Base-by-base conservation (phyloP, 768 basidiomycete species). In the Termitomyces sp. region DNA sequence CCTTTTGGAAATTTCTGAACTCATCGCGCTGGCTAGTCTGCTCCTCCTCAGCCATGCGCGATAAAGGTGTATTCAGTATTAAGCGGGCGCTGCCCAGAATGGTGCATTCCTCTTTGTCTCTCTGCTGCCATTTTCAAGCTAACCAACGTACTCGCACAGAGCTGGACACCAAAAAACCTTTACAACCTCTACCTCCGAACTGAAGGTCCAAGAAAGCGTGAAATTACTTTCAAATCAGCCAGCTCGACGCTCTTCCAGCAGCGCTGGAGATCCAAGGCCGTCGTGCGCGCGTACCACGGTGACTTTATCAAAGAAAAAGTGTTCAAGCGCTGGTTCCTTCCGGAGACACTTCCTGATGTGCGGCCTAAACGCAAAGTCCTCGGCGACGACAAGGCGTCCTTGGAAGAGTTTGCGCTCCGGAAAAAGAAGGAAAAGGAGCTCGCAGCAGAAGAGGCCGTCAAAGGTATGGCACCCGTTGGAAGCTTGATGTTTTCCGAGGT, bases 261-360 rank as follows among this genome's bases (percentile, higher is more conserved):
- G 65, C 88, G 94, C 41, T 98, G 94, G 92, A 77, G 75, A 20
- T 84, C 92, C 13, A 97, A 96, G 72, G 80, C 86, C 4, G 84
- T 93, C 58, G 81, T 93, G 33, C 86, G 95, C 56, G 95, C 86
- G 4, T 98, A 98, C 79, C 97, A 98, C 68, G 94, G 95, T 24
- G 95, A 97, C 79, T 88, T 83, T 68, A 94, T 98, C 60, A 86
- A 86, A 54, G 93, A 96, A 76, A 89, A 87, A 66, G 87, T 87
- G 38, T 98, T 98, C 82, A 94, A 94, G 69, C 84, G 89, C 57
- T 94, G 93, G 90, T 98, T 94, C 70, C 82, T 99, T 38, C 96
- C 96, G 16, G 78, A 83, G 58, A 86, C 81, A 0, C 79, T 98
- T 16, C 96, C 92, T 0, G 92, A 94, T 66, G 90, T 92, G 54